A percentile compares a stretch with the other conserved stretches of the same genome.
Conservation (phyloP, 2,329 filamentous ascomycete species). For the Cryoendolithus antarcticus region DNA sequence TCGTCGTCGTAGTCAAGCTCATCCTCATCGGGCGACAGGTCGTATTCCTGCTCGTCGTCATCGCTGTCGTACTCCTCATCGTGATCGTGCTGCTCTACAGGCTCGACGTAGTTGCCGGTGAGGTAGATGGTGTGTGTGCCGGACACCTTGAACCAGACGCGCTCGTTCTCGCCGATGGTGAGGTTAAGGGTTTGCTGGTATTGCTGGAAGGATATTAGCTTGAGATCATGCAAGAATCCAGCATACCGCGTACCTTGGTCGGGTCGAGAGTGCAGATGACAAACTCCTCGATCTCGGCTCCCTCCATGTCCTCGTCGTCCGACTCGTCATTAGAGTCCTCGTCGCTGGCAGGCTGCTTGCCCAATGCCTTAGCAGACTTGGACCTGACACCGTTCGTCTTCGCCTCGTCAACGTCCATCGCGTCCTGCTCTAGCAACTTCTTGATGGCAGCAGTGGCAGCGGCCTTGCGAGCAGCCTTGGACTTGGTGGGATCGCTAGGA, state of each 20-base stretch:
- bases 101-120: constrained; percentile 89
- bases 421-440: constrained; percentile 48
- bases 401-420: constrained; percentile 57
- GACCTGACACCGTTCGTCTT: constrained; percentile 39
- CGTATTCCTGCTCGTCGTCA: constrained; percentile 42
- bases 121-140: constrained; percentile 86
- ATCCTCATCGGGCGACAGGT: constrained; percentile 66
- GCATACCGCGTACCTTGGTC: constrained; percentile 54
- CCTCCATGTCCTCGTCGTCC: constrained; percentile 50
- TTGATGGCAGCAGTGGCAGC: constrained; percentile 68
- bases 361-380: constrained; percentile 48
- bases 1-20: constrained; percentile 47
- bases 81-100: constrained; percentile 45
- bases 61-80: constrained; percentile 51
- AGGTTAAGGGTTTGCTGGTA: constrained; percentile 94
- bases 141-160: constrained; percentile 80
- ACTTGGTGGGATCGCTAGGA: constrained; percentile 81
- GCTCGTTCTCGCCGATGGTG: constrained; percentile 77
- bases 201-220: constrained; percentile 45
- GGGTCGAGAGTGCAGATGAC: constrained; percentile 94
- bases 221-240: not conserved
- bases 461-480: constrained; percentile 71
- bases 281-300: constrained; percentile 67
- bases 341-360: constrained; percentile 43
- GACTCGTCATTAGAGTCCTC: constrained; percentile 33